Conservation (phyloP, 2,329 filamentous ascomycete genomes). For the Colletotrichum sp. region DNA sequence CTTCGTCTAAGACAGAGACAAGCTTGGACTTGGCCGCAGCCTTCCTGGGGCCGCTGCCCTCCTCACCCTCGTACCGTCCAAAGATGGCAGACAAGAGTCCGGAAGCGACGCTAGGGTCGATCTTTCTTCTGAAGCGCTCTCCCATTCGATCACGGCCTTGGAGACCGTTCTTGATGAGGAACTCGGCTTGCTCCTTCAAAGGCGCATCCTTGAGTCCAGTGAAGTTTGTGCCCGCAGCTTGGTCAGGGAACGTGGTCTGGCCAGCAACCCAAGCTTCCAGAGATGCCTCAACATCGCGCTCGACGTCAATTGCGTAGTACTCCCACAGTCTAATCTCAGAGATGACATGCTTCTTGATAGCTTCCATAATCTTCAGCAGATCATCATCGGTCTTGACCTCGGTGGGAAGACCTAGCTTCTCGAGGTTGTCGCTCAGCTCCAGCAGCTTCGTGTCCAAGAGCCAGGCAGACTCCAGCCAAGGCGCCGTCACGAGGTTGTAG, state of each 20-base stretch:
- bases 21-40: slow-evolving; percentile 60
- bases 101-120: slow-evolving; percentile 74
- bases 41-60: slow-evolving; percentile 52
- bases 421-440: slow-evolving; percentile 79
- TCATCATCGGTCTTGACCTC: slow-evolving; percentile 75
- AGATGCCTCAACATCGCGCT: slow-evolving; percentile 71
- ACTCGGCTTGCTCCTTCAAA: slow-evolving; percentile 61
- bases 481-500: slow-evolving; percentile 92
- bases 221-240: slow-evolving; percentile 42
- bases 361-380: slow-evolving; percentile 81
- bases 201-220: slow-evolving; percentile 52
- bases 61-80: slow-evolving; percentile 68
- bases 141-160: slow-evolving; percentile 76
- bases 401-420: slow-evolving; percentile 75
- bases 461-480: slow-evolving; percentile 72
- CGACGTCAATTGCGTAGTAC: slow-evolving; percentile 85
- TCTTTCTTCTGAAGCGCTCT: slow-evolving; percentile 75
- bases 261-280: slow-evolving; percentile 75
- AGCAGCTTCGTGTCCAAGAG: slow-evolving; percentile 68
- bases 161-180: slow-evolving; percentile 73
- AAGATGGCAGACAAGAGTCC: slow-evolving; percentile 70
- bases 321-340: slow-evolving; percentile 85
- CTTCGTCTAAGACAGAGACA: slow-evolving; percentile 73
- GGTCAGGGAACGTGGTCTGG: slow-evolving; percentile 58
- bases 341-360: slow-evolving; percentile 81